These are phyloP conservation scores for Nepenthes alata DNA, from an alignment of 179 eudicot genomes.

Conservation along the genomic window DNA sequence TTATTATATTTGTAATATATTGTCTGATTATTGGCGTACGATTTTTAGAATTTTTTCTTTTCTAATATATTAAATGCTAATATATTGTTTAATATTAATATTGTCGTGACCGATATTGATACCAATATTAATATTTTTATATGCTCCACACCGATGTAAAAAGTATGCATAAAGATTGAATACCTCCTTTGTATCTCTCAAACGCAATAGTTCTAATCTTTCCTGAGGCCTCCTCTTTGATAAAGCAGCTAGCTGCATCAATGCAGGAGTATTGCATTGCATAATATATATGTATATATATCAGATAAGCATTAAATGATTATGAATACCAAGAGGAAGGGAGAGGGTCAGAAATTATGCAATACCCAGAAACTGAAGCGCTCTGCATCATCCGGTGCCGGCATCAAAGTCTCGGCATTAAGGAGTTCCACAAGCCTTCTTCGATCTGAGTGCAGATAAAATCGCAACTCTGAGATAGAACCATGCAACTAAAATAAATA, in stretches of 20 bases:
- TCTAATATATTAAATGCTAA: no score
- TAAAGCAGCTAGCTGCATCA: constrained; percentile 54
- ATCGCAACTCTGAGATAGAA: not conserved
- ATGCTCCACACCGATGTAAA: not conserved
- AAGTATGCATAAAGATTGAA: not conserved
- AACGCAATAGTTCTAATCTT: constrained; percentile 64
- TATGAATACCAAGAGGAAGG: no score
- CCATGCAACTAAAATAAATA: no score
- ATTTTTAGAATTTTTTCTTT: no score
- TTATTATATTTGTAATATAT: no score
- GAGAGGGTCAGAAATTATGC: not conserved
- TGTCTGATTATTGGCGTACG: no score
- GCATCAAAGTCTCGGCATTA: constrained; percentile 79
- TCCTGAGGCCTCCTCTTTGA: constrained; percentile 70
- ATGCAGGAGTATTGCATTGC: not conserved
- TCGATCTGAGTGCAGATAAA: constrained; percentile 39
- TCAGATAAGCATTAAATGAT: not conserved
- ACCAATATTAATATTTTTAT: no score
- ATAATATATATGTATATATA: constrained; percentile 1
- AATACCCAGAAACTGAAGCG: constrained; percentile 96
- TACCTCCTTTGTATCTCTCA: constrained; percentile 90
- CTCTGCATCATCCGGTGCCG: constrained; percentile 70
- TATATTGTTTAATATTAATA: no score
- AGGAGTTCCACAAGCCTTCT: constrained; percentile 54
- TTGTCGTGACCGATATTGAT: no score